Evolutionary conservation across 352 stramenopile genomes (phyloP), one percentile per base, ranked within the genome.

Genomic region (Globisporangium paddicum): DNA sequence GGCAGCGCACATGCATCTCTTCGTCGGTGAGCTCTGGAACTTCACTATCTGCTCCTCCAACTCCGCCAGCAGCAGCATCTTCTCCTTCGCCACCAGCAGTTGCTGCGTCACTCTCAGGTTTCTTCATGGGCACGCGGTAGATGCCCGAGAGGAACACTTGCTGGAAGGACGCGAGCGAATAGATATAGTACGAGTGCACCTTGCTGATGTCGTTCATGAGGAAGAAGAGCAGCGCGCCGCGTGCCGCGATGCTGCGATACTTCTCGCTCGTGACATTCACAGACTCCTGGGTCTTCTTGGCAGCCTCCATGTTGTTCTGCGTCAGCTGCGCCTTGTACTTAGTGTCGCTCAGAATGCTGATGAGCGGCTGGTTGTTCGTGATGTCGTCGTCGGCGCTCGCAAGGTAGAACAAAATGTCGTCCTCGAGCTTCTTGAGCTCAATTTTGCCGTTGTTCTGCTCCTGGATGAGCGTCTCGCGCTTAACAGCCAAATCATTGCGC

Each of bases 171-270:
- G 89, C 93, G 11, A 98, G 87, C 32, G 89, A 98, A 67, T 98
- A 98, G 62, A 98, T 98, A 70, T 98, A 98, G 76, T 98, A 98
- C 49, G 89, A 96, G 60, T 98, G 94, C 19, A 98, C 92, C 72
- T 98, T 98, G 67, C 87, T 91, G 61, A 98, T 94, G 55, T 98
- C 89, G 69, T 97, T 98, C 93, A 98, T 98, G 30, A 98, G 68
- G 83, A 98, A 98, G 78, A 98, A 98, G 3, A 98, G 75, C 58
- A 98, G 64, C 6, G 91, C 96, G 10, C 90, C 92, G 46, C 95
- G 80, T 8, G 94, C 95, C 7, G 95, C 95, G 53, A 98, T 97
- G 35, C 87, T 89, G 9, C 95, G 86, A 63, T 98, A 98, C 67
- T 98, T 98, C 68, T 98, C 92, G 64, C 86, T 97, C 37, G 94